Base-by-base conservation (phyloP, 2,329 filamentous ascomycete species). In the Pseudogymnoascus sp. region DNA sequence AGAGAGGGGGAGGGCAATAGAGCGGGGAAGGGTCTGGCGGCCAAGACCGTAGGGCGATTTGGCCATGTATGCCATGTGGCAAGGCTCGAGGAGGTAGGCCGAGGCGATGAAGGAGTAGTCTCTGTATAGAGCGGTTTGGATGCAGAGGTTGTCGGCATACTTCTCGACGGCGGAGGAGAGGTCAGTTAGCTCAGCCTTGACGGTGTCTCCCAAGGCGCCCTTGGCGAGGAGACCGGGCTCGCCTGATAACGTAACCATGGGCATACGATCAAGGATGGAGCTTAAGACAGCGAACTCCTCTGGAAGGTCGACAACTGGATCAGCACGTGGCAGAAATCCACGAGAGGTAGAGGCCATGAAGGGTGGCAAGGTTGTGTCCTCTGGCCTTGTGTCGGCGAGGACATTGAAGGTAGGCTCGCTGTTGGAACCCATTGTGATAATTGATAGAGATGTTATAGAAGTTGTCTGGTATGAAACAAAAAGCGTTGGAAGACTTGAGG, bases 81-180 rank as follows among this genome's bases (percentile, higher is more conserved):
- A 97, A 10, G 93, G 93, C 79, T 97, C 93, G 31, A 97, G 85
- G 31, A 97, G 80, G 74, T 96, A 96, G 0, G 91, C 90, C 23
- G 90, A 96, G 4, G 92, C 89, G 31, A 96, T 78, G 80, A 96
- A 97, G 12, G 89, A 90, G 75, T 96, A 97, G 78, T 97, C 93
- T 18, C 93, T 83, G 75, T 96, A 96, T 59, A 96, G 78, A 36
- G 92, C 92, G 71, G 93, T 95, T 80, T 96, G 86, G 65, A 91
- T 78, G 14, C 88, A 88, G 40, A 93, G 81, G 76, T 96, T 87
- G 66, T 86, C 79, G 69, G 83, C 80, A 69, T 89, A 88, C 75
- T 85, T 85, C 71, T 95, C 88, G 64, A 96, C 82, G 68, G 84
- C 81, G 4, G 80, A 80, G 0, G 88, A 90, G 59, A 96, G 80